These are phyloP conservation scores for Solanum sejunctum DNA, from an alignment of 257 asterid genomes.

Conservation along the genomic window DNA sequence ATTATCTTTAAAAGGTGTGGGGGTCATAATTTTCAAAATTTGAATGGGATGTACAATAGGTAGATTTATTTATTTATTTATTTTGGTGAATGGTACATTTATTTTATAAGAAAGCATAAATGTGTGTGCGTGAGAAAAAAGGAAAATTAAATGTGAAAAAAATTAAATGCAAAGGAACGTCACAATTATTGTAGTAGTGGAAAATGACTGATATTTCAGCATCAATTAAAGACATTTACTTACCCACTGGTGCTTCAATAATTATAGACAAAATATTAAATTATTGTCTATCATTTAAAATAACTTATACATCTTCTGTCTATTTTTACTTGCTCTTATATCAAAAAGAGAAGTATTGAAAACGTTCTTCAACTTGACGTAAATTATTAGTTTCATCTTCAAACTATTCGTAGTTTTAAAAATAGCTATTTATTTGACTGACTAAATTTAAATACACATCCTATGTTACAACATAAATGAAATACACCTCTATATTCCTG, in stretches of 20 bases:
- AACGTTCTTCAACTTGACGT: too few relatives aligned
- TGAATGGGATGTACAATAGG: neutral
- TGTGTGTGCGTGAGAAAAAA: neutral
- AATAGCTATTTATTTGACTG: too few relatives aligned
- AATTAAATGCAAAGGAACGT: neutral
- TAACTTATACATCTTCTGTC: rapidly evolving
- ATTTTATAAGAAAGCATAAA: neutral
- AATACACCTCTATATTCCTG: too few relatives aligned
- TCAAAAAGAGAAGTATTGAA: too few relatives aligned
- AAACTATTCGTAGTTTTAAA: too few relatives aligned
- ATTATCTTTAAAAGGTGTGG: neutral
- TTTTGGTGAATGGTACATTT: neutral
- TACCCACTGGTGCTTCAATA: neutral
- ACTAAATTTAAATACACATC: too few relatives aligned
- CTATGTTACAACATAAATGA: too few relatives aligned
- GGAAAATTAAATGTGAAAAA: neutral
- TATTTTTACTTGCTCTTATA: neutral
- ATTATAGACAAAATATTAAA: neutral
- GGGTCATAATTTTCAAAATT: neutral
- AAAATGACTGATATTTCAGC: neutral
- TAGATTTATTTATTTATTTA: neutral
- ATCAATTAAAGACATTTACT: neutral
- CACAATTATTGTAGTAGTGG: neutral
- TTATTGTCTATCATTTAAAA: neutral
- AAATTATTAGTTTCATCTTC: too few relatives aligned